phyloP scores from a whole-genome alignment of 257 asterid genomes.

The Forsythia viridissima region DNA sequence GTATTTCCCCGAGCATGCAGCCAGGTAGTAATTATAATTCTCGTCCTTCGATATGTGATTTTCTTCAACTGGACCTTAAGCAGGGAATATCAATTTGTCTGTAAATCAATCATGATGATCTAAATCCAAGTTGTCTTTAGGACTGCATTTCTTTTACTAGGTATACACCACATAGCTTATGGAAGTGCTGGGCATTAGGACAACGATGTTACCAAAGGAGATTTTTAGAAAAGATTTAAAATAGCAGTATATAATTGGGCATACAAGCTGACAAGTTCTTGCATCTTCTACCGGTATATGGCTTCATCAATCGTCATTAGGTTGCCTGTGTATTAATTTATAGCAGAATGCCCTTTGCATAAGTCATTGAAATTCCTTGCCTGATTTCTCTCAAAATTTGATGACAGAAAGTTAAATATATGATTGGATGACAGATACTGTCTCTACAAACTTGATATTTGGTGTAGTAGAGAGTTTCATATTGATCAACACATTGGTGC shows the following conservation, averaged over 20 bases:
- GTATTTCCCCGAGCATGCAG: constrained; percentile 59
- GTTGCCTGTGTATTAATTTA: background rate
- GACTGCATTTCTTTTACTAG: background rate
- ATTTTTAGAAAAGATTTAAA: background rate
- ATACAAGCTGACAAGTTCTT: background rate
- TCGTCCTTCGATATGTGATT: background rate
- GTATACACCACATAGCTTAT: background rate
- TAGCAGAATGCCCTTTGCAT: background rate
- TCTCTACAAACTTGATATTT: background rate
- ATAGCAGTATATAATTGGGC: background rate
- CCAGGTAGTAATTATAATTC: constrained; percentile 39
- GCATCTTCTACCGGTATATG: background rate
- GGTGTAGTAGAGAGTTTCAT: background rate
- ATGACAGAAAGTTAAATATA: background rate
- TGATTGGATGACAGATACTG: background rate
- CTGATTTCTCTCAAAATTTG: background rate
- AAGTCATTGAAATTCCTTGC: background rate
- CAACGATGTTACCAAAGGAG: background rate
- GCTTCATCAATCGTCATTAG: background rate
- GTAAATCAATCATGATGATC: background rate
- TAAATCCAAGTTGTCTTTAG: background rate
- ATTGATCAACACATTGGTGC: background rate
- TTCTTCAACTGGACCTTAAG: background rate
- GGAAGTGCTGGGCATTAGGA: background rate
- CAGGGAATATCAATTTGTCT: background rate